Conservation (phyloP, 1,139 yeast species). For the Pichia sp. region DNA sequence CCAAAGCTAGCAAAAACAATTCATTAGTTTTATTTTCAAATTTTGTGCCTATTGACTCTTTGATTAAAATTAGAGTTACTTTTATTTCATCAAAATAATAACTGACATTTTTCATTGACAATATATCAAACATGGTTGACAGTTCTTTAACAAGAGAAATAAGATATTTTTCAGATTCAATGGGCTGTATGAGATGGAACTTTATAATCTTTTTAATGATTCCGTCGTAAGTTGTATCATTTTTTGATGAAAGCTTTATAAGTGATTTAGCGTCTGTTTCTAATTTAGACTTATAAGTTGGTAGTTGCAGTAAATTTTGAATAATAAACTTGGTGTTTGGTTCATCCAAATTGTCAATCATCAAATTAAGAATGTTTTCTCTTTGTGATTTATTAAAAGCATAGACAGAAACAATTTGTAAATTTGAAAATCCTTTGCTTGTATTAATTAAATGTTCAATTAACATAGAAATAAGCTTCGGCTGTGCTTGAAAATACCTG, state of each 20-base stretch:
- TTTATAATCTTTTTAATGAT: slow-evolving; percentile 16
- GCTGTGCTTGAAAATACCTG: slow-evolving; percentile 42
- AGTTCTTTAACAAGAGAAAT: slow-evolving; percentile 1
- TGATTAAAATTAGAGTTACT: slow-evolving; percentile 1
- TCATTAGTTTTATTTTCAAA: neutral
- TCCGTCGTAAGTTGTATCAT: slow-evolving; percentile 12
- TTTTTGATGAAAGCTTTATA: slow-evolving; percentile 21
- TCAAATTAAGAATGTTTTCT: slow-evolving; percentile 34
- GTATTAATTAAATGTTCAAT: slow-evolving; percentile 20
- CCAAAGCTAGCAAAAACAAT: neutral
- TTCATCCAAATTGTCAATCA: slow-evolving; percentile 23
- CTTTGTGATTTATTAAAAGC: slow-evolving; percentile 42
- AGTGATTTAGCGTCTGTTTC: slow-evolving; percentile 38
- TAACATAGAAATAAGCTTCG: slow-evolving; percentile 29
- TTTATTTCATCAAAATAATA: slow-evolving; percentile 1
- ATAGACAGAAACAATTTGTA: slow-evolving; percentile 40
- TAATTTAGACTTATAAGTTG: slow-evolving; percentile 45
- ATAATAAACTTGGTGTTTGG: slow-evolving; percentile 22
- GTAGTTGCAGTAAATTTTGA: slow-evolving; percentile 37
- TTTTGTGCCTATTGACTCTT: neutral
- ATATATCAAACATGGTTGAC: neutral
- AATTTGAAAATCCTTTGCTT: slow-evolving; percentile 9
- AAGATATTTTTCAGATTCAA: slow-evolving; percentile 9
- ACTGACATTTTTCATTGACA: neutral
- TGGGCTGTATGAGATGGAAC: slow-evolving; percentile 18